Evolutionary conservation across 345 rosid genomes (phyloP).

Genomic region (Hibiscus syriacus): DNA sequence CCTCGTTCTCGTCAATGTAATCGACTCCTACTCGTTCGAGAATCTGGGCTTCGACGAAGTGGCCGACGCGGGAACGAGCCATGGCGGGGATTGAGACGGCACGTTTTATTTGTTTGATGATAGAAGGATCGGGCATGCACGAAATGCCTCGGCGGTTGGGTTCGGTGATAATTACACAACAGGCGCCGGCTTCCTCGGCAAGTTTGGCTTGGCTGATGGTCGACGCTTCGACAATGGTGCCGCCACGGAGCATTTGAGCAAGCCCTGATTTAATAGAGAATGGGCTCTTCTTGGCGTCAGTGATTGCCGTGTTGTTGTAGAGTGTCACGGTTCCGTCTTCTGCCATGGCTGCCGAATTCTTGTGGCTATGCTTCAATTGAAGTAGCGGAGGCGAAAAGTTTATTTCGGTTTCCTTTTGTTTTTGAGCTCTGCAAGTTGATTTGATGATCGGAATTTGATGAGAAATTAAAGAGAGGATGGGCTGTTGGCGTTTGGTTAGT

Average conservation of each 20-base stretch:
- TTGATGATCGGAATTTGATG: neutral
- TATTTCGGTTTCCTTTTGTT: too few relatives aligned
- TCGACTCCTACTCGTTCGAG: conserved; percentile 46
- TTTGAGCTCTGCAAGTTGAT: neutral
- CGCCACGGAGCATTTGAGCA: conserved; percentile 63
- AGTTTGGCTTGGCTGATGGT: conserved; percentile 46
- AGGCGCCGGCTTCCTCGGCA: conserved; percentile 63
- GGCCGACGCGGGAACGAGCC: conserved; percentile 52
- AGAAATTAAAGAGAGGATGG: neutral
- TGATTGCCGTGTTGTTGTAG: conserved; percentile 33
- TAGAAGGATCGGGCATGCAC: conserved; percentile 53
- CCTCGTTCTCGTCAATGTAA: conserved; percentile 58
- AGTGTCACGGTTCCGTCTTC: conserved; percentile 42
- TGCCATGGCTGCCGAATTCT: conserved; percentile 17
- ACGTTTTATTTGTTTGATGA: conserved; percentile 40
- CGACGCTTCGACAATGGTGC: conserved; percentile 43
- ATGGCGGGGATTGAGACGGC: conserved; percentile 49
- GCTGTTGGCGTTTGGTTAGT: neutral
- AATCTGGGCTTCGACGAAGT: conserved; percentile 67
- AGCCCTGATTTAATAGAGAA: conserved; percentile 51
- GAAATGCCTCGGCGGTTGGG: conserved; percentile 24
- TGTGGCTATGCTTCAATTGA: conserved; percentile 14
- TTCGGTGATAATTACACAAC: conserved; percentile 42
- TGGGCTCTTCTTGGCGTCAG: conserved; percentile 45
- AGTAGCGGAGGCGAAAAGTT: neutral